Evolutionary conservation across 2,329 filamentous ascomycete species (phyloP), one percentile per base, ranked within the genome.

Genomic region (Hymenoscyphus repandus): DNA sequence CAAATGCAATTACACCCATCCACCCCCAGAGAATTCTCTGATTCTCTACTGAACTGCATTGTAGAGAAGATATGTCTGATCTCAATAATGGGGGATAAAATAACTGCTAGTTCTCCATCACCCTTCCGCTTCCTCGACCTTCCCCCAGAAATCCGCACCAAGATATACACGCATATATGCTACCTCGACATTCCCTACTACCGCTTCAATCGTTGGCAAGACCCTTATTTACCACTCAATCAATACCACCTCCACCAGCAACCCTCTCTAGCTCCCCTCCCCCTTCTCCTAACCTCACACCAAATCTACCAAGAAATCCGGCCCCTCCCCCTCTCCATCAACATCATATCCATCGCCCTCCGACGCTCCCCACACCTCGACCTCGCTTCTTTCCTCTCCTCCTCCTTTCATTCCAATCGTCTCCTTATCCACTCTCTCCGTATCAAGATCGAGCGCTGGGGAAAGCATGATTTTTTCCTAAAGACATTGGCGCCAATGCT

Each of bases 221-320:
- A n/a, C n/a, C n/a, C n/a, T n/a, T n/a, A n/a, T n/a, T n/a, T n/a
- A n/a, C n/a, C n/a, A n/a, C n/a, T n/a, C n/a, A n/a, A n/a, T n/a
- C n/a, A n/a, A n/a, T n/a, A n/a, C n/a, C n/a, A n/a, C n/a, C n/a
- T n/a, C n/a, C n/a, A n/a, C n/a, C n/a, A n/a, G n/a, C n/a, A n/a
- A n/a, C n/a, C n/a, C n/a, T n/a, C n/a, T n/a, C n/a, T 49, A 30
- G 60, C 45, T 22, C 63, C 62, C 2, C 49, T 53, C n/a, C 45
- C 50, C 34, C 54, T 64, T 9, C 57, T 64, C 27, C 55, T 63
- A n/a, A 51, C 56, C 13, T 58, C 49, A 49, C 47, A 46, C 7
- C 59, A 62, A 45, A 54, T 65, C 15, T 58, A 63, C 55, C 53
- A 57, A 17, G 61, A 66, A 53, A 32, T 58, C 6, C 58, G 58